Conservation (phyloP, 768 basidiomycete species). For the Mycena epipterygia region DNA sequence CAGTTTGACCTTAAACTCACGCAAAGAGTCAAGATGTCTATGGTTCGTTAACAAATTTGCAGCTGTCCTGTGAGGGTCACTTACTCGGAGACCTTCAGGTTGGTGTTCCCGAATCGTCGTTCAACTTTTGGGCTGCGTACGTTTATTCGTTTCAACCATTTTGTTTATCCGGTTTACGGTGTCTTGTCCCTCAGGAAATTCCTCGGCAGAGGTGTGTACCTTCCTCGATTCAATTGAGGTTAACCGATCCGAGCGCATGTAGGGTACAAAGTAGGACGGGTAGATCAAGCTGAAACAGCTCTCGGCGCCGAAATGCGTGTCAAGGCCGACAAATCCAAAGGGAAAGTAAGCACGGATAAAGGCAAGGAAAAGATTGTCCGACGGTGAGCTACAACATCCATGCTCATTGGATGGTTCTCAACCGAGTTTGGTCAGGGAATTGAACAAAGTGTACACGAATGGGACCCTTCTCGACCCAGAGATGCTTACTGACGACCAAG, state of each 20-base stretch:
- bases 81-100: conserved; percentile 66
- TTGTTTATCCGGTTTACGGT: conserved; percentile 12
- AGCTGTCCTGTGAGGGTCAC: neutral
- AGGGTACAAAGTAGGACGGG: conserved; percentile 96
- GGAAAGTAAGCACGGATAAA: conserved; percentile 71
- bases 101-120: conserved; percentile 94
- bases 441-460: conserved; percentile 96
- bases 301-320: conserved; percentile 97
- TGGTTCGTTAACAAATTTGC: conserved; percentile 66
- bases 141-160: conserved; percentile 41
- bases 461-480: conserved; percentile 95
- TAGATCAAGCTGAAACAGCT: conserved; percentile 97
- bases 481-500: conserved; percentile 92
- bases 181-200: conserved; percentile 69
- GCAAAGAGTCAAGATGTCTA: conserved; percentile 97
- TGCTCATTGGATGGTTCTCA: neutral
- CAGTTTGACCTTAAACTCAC: conserved; percentile 96
- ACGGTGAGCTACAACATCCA: conserved; percentile 59
- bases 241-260: neutral
- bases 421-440: conserved; percentile 65
- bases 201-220: conserved; percentile 75
- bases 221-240: neutral
- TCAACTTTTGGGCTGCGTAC: conserved; percentile 94
- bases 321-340: conserved; percentile 76
- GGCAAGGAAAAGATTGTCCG: conserved; percentile 90